Conservation (phyloP, 148 eudicot genomes). For the Rhododendron molle region DNA sequence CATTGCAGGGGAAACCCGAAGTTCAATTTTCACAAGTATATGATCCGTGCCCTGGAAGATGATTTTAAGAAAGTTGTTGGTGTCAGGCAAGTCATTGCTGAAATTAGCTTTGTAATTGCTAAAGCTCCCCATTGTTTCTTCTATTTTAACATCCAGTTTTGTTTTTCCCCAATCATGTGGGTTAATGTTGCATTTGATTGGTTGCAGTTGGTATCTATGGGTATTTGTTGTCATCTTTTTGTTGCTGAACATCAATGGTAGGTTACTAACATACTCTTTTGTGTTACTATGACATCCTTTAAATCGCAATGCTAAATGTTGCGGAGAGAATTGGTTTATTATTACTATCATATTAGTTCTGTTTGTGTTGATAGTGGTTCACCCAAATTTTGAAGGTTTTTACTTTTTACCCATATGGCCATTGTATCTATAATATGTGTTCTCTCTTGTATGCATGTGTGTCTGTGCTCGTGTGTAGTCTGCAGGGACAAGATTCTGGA, state of each 20-base stretch:
- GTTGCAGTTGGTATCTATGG: slow-evolving; percentile 98
- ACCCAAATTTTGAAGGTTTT: not conserved
- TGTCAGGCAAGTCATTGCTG: slow-evolving; percentile 59
- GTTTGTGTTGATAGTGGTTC: not conserved
- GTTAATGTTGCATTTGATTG: slow-evolving; percentile 8
- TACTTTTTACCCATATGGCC: not conserved
- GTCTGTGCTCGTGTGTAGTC: not conserved
- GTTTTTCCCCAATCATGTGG: not conserved
- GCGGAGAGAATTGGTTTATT: not conserved
- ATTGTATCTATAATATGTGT: not conserved
- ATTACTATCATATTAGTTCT: not conserved
- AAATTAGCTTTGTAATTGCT: not conserved
- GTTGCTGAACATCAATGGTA: slow-evolving; percentile 85
- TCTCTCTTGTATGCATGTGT: not conserved
- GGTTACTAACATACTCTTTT: not conserved
- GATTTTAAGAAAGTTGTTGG: slow-evolving; percentile 91
- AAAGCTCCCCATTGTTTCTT: not conserved
- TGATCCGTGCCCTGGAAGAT: slow-evolving; percentile 93
- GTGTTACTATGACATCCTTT: not conserved
- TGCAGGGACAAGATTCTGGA: not conserved
- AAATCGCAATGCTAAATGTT: not conserved
- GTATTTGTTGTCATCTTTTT: slow-evolving; percentile 77
- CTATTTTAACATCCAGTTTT: not conserved
- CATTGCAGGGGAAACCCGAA: slow-evolving; percentile 77
- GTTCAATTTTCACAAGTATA: slow-evolving; percentile 94